phyloP scores from a whole-genome alignment of 176 grass and related monocot species.

The Oryza meyeriana region DNA sequence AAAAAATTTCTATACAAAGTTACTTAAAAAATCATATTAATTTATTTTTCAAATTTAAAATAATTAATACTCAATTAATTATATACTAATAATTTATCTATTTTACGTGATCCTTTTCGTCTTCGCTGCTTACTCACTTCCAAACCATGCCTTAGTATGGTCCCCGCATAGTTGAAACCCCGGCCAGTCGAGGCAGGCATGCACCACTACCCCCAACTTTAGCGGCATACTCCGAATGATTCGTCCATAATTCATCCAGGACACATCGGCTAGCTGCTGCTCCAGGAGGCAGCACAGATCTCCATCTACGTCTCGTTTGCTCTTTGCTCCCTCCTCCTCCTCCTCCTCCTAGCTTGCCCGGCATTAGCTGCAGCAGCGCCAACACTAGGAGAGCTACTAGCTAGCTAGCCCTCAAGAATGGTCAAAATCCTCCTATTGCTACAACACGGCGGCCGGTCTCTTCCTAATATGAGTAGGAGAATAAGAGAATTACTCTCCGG shows the following conservation, averaged over 20 bases:
- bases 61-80: too few relatives aligned
- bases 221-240: slow-evolving; percentile 17
- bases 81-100: too few relatives aligned
- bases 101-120: too few relatives aligned
- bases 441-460: background rate
- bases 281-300: background rate
- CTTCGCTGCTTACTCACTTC: too few relatives aligned
- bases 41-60: too few relatives aligned
- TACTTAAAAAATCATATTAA: too few relatives aligned
- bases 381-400: background rate
- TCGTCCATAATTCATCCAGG: slow-evolving; percentile 18
- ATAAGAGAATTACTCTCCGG: too few relatives aligned
- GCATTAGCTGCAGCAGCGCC: background rate
- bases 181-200: background rate
- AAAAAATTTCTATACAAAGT: too few relatives aligned
- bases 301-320: background rate
- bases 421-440: slow-evolving; percentile 35
- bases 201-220: background rate
- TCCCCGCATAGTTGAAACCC: background rate
- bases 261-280: background rate
- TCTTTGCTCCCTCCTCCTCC: too few relatives aligned
- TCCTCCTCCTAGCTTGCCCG: too few relatives aligned
- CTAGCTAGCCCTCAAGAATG: background rate
- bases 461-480: background rate
- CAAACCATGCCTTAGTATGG: too few relatives aligned